Percentiles rank a stretch among this genome's conserved stretches.
phyloP scores from a whole-genome alignment of 805 yeast genomes.

The Metahyphopichia silvanorum region DNA sequence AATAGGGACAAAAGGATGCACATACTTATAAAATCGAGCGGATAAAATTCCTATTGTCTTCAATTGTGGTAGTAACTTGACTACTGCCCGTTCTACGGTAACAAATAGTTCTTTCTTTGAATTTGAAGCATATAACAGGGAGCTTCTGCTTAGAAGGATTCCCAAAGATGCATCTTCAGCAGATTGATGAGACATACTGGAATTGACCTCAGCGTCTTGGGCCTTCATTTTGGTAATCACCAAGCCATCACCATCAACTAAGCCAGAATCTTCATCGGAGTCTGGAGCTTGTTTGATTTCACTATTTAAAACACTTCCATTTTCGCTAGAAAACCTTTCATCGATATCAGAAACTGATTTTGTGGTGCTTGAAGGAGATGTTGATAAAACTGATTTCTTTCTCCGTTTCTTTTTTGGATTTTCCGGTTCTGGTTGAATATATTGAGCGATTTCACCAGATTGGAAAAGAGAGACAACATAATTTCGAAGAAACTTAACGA shows the following conservation, averaged over 20 bases:
- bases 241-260: slow-evolving; percentile 25
- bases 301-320: no score
- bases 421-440: slow-evolving; percentile 18
- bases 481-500: slow-evolving; percentile 32
- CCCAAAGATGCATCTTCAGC: no score
- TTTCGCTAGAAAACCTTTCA: no score
- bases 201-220: slow-evolving; percentile 3
- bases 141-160: no score
- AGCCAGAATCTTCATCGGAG: slow-evolving; percentile 2
- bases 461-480: slow-evolving; percentile 30
- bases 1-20: slow-evolving; percentile 37
- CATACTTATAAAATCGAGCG: slow-evolving; percentile 34
- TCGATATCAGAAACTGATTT: no score
- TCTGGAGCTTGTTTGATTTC: no score
- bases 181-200: no score
- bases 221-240: slow-evolving; percentile 24
- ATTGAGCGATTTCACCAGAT: slow-evolving; percentile 32
- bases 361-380: not conserved
- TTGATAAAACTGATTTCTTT: slow-evolving; percentile 3
- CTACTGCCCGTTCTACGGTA: slow-evolving; percentile 23
- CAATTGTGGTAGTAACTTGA: slow-evolving; percentile 28
- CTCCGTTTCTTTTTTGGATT: slow-evolving; percentile 11
- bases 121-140: no score
- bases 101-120: slow-evolving; percentile 22
- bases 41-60: slow-evolving; percentile 21